Base-by-base conservation (phyloP, 2,329 filamentous ascomycete genomes). In the Penicillium sp. region DNA sequence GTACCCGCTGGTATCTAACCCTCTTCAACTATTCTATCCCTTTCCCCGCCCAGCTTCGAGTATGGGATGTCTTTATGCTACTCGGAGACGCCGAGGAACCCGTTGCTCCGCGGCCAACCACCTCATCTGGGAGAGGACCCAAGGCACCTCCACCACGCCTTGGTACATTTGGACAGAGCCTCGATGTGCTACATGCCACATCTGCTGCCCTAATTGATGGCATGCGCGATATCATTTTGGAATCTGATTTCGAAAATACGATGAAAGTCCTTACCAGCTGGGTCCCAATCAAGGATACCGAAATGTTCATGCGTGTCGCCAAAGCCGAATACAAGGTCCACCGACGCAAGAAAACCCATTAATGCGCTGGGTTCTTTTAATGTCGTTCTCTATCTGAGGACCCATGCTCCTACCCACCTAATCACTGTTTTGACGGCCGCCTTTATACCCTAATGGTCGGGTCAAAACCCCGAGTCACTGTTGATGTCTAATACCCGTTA, bases 31-130 rank as follows among this genome's bases (percentile, higher is more conserved):
- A 98, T 69, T 96, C 91, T 16, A 90, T 99, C 51, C 95, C 95
- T 0, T 99, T 98, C 68, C 84, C 91, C 0, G 93, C 93, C 3
- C 95, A 98, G 74, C 86, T 99, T 35, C 89, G 95, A 48, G 90
- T 99, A 16, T 99, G 95, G 95, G 95, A 99, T 70, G 90, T 97
- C 1, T 98, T 98, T 76, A 91, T 99, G 84, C 85, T 99, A 14
- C 84, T 98, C 13, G 95, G 93, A 47, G 91, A 93, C 65, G 82
- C 83, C 10, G 80, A 86, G n/a, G 79, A 82, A 27, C 69, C 65
- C 22, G 63, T 72, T 5, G 55, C 63, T 9, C 48, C 64, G 4
- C 56, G 50, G 24, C 61, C 54, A 44, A 57, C 47, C 39, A 63
- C 59, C 27, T 59, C 60, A 66, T 53, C 55, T 57, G 68, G 45